Percentiles rank a stretch among this genome's conserved stretches.
Conservation (phyloP, 2,329 filamentous ascomycete species). For the Magnaporthiopsis incrustans region DNA sequence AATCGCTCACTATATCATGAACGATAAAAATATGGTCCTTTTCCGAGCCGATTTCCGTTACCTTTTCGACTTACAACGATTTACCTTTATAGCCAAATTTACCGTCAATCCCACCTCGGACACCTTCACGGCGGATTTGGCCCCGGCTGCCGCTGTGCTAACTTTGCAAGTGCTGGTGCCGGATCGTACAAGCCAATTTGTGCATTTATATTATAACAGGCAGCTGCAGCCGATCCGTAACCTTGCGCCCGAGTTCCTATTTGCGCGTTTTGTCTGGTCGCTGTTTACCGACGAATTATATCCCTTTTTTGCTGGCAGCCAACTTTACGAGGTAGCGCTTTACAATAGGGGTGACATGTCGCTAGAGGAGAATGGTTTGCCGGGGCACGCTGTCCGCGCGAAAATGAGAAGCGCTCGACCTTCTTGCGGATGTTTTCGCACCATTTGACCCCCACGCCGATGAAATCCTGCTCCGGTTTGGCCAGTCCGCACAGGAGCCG, state of each 20-base stretch:
- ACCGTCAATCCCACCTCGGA: not conserved
- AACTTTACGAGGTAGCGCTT: too few relatives aligned
- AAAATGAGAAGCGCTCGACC: too few relatives aligned
- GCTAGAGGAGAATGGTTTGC: too few relatives aligned
- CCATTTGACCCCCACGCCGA: too few relatives aligned
- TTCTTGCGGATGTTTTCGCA: too few relatives aligned
- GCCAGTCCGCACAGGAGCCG: too few relatives aligned
- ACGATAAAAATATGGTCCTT: not conserved
- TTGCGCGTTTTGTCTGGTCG: not conserved
- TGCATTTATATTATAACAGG: not conserved
- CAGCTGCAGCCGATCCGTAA: not conserved
- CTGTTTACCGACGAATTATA: not conserved
- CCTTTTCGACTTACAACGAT: not conserved
- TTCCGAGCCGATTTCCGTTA: not conserved
- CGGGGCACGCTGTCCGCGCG: too few relatives aligned
- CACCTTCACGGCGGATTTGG: not conserved
- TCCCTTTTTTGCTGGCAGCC: not conserved
- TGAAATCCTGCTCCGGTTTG: too few relatives aligned
- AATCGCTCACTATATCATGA: not conserved
- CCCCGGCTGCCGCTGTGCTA: too few relatives aligned
- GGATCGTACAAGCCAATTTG: too few relatives aligned
- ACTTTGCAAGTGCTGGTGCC: not conserved
- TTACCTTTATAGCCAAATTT: not conserved
- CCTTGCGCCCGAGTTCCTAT: not conserved
- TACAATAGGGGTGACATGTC: too few relatives aligned